These are phyloP conservation scores for Sclerotinia spermophila DNA, from an alignment of 2,329 filamentous ascomycete species.

Conservation along the genomic window DNA sequence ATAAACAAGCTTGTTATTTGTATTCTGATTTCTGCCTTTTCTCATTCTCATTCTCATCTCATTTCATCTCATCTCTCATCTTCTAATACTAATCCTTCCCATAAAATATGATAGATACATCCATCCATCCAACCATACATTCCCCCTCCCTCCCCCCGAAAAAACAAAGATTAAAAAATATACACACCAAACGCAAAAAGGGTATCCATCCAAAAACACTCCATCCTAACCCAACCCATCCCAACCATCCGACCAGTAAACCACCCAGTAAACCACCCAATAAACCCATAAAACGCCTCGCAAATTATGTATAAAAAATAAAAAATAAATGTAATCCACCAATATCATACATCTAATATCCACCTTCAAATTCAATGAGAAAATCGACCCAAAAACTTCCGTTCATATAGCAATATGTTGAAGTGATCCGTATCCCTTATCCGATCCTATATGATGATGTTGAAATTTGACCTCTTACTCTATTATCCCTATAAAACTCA, in stretches of 20 bases:
- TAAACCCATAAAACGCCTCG: neutral
- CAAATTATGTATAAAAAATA: neutral
- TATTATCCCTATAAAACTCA: neutral
- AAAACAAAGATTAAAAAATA: neutral
- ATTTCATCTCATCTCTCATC: neutral
- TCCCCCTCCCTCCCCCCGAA: neutral
- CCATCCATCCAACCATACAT: neutral
- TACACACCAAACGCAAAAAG: neutral
- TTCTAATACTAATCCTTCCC: too few species aligned
- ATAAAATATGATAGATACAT: too few species aligned
- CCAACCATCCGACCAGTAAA: neutral
- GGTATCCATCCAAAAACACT: neutral
- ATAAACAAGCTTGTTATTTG: too few species aligned
- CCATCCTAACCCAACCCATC: neutral
- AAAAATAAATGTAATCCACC: neutral
- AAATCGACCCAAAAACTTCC: neutral
- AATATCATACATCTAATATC: neutral
- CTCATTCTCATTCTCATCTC: too few species aligned
- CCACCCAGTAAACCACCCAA: neutral
- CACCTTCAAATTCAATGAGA: neutral
- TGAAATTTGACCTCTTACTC: neutral
- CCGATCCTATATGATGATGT: neutral
- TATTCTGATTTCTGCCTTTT: too few species aligned
- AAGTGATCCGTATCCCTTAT: neutral
- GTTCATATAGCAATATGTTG: neutral